Base-by-base conservation (phyloP, 768 basidiomycete species). In the Russula lepida region DNA sequence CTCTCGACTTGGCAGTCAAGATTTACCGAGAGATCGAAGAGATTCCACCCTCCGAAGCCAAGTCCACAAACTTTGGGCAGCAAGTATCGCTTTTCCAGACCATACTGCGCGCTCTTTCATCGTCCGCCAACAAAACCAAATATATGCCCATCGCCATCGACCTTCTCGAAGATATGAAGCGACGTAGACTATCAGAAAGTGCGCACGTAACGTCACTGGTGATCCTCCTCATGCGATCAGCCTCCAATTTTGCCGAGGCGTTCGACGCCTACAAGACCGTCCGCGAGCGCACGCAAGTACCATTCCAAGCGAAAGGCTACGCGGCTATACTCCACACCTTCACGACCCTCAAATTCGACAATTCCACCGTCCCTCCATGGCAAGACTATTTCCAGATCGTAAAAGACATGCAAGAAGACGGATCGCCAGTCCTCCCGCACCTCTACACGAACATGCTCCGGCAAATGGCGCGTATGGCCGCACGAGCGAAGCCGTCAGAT, bases 321-420 rank as follows among this genome's bases (percentile, higher is more conserved):
- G 72, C 75, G 9, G 75, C 80, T 47, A 83, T 95, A 59, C 77
- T 92, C 55, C 74, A 81, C 62, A 78, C 81, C 3, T 85, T 89
- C 66, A 80, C 82, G 68, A 76, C 77, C 27, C 75, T 89, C 56
- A 77, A 80, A 9, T 84, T 83, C 59, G 73, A 74, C 49, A 69
- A 78, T 35, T 57, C 49, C 47, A 63, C 66, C 43, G 57, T 64
- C 33, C 69, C 68, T 9, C 67, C 67, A 9, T 75, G 71, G 52
- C 72, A 76, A 62, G 77, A 83, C 56, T 91, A 89, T 71, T 84
- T 92, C 71, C 79, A 81, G 56, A 87, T 95, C 54, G 79, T 92
- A 59, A 79, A 78, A 39, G 90, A 93, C 73, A 94, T 95, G 90
- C 84, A 82, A 28, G 71, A 73, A 13, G 79, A 81, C 2, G 86